Evolutionary conservation across 345 rosid genomes (phyloP), one percentile per base, ranked within the genome.

Genomic region (Reutealis trisperma): DNA sequence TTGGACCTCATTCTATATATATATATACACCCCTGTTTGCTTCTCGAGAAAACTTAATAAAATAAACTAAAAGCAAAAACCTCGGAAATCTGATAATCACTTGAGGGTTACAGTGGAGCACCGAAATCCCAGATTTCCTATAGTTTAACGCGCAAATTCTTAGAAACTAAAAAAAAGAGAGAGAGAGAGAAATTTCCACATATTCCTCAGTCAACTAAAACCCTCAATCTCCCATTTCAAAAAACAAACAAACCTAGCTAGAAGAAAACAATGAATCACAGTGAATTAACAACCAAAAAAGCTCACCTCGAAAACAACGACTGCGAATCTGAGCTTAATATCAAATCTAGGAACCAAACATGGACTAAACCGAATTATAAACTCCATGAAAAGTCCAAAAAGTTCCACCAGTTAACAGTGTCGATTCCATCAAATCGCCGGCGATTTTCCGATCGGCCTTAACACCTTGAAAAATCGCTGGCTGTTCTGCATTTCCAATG

Each of bases 381-480:
- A 65, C 97, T 90, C 99, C 99, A 95, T 95, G 89, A 87, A 87
- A 87, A 63, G 80, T 63, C 73, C 51, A 85, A 75, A 85, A 75
- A 80, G 77, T 62, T 52, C 63, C 25, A 60, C 44, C 78, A 77
- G 65, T 24, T 75, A 69, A 72, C 78, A 77, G 79, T 82, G 30
- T 77, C 80, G 80, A 83, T 77, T 83, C 80, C 81, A 73, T 81
- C 73, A 81, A 74, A 77, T 69, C 68, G 47, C 72, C 72, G 69
- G 74, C 57, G 76, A 55, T 30, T 63, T 74, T 57, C 84, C 81
- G 78, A 77, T 81, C 73, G 32, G 71, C 42, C 25, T 27, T 13
- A 45, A 60, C 22, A 63, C 71, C 75, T 54, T 19, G 71, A 77
- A 81, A 57, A 73, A 69, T 14, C 63, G 73, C 79, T 45, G 78